Evolutionary conservation across 2,329 filamentous ascomycete species (phyloP).

Genomic region (Verticillium zaregamsianum): DNA sequence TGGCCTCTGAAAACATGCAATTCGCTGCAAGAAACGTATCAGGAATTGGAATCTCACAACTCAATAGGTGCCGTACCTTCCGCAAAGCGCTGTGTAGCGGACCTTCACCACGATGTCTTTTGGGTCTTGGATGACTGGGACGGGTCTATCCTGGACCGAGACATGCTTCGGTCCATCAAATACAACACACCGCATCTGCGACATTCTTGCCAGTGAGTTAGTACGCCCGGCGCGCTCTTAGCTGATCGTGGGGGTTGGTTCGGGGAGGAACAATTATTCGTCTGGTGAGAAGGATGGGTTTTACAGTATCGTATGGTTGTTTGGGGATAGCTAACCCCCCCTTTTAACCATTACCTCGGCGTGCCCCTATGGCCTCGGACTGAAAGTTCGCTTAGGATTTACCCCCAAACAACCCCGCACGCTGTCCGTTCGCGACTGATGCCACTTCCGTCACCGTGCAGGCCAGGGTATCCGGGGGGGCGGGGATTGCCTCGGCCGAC

Average conservation of each 20-base stretch:
- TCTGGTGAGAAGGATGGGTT: too few species aligned
- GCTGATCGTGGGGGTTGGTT: too few species aligned
- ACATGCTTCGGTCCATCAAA: slow-evolving; percentile 77
- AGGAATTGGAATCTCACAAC: slow-evolving; percentile 1
- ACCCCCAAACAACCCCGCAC: background rate
- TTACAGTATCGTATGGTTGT: too few species aligned
- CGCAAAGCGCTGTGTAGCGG: slow-evolving; percentile 77
- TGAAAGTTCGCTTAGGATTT: background rate
- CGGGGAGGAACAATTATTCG: too few species aligned
- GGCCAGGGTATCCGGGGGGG: background rate
- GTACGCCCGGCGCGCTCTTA: too few species aligned
- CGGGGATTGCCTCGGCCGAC: background rate
- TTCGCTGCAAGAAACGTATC: slow-evolving; percentile 43
- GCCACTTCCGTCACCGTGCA: background rate
- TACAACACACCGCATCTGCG: slow-evolving; percentile 50
- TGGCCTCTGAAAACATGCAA: slow-evolving; percentile 83
- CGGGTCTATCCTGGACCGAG: slow-evolving; percentile 71
- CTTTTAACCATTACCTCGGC: background rate
- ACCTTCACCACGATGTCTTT: slow-evolving; percentile 82
- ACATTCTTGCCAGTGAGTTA: background rate
- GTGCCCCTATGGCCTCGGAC: background rate
- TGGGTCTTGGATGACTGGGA: slow-evolving; percentile 67
- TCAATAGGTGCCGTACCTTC: slow-evolving; percentile 57
- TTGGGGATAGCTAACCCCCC: too few species aligned
- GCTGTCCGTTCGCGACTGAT: background rate